A percentile compares a stretch with the other conserved stretches of the same genome.
Conservation (phyloP, 305 asterid genomes). For the Salvia sclarea region DNA sequence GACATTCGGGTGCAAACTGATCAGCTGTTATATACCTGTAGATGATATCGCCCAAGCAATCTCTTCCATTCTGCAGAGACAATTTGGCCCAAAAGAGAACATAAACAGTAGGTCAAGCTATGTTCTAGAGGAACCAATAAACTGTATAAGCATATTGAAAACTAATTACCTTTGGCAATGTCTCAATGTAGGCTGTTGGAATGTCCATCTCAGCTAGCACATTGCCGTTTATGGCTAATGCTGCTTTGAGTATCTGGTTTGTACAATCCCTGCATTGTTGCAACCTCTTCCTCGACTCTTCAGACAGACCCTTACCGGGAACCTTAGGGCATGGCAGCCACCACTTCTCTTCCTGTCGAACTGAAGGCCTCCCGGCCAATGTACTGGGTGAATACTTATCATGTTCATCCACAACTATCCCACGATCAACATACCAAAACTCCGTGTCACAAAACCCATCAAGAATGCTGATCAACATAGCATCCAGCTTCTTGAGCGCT, state of each 20-base stretch:
- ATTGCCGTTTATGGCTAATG: slow-evolving; percentile 83
- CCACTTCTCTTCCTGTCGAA: slow-evolving; percentile 98
- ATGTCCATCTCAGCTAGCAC: slow-evolving; percentile 93
- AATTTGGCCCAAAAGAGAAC: background rate
- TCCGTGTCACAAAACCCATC: slow-evolving; percentile 82
- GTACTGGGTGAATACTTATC: slow-evolving; percentile 45
- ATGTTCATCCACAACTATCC: slow-evolving; percentile 58
- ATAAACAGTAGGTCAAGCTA: background rate
- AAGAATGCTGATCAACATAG: slow-evolving; percentile 84
- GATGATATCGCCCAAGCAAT: slow-evolving; percentile 79
- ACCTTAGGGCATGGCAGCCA: slow-evolving; percentile 97
- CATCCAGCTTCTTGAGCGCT: slow-evolving; percentile 90
- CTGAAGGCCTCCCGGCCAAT: slow-evolving; percentile 75
- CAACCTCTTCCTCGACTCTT: slow-evolving; percentile 77
- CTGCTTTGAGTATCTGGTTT: slow-evolving; percentile 92
- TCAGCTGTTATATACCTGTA: slow-evolving; percentile 79
- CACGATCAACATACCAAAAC: slow-evolving; percentile 93
- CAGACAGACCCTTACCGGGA: slow-evolving; percentile 84
- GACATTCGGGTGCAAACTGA: slow-evolving; percentile 82
- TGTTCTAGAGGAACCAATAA: background rate
- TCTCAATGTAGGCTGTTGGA: slow-evolving; percentile 74
- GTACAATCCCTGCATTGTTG: slow-evolving; percentile 96
- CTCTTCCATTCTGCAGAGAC: slow-evolving; percentile 70
- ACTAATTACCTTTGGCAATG: slow-evolving; percentile 76
- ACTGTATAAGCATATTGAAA: background rate